Percentiles rank a stretch among this genome's conserved stretches.
Evolutionary conservation across 768 basidiomycete genomes (phyloP).

Genomic region (Hypsizygus marmoreus): DNA sequence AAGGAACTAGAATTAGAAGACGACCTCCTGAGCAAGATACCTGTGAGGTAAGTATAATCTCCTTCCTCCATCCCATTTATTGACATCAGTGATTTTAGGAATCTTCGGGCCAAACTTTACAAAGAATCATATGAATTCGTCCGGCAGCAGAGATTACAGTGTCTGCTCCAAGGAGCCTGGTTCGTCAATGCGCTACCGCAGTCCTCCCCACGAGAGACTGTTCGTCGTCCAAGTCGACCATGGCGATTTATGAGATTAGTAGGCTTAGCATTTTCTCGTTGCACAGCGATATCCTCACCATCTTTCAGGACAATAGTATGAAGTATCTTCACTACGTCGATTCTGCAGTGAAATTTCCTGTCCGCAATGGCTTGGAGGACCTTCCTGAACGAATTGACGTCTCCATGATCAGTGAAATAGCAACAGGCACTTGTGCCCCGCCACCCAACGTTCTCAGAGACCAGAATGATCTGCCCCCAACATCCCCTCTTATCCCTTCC

Average conservation of each 20-base stretch:
- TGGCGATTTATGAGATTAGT: slow-evolving; percentile 92
- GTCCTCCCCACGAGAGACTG: slow-evolving; percentile 49
- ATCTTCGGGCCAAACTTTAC: slow-evolving; percentile 81
- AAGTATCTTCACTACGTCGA: slow-evolving; percentile 88
- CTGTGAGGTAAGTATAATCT: slow-evolving; percentile 65
- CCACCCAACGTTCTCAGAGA: slow-evolving; percentile 67
- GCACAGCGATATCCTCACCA: slow-evolving; percentile 5
- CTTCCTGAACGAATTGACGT: slow-evolving; percentile 87
- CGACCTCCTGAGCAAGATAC: slow-evolving; percentile 81
- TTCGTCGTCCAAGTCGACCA: slow-evolving; percentile 59
- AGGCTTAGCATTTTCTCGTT: slow-evolving; percentile 18
- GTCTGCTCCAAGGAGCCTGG: slow-evolving; percentile 89
- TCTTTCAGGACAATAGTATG: slow-evolving; percentile 67
- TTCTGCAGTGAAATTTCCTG: slow-evolving; percentile 74
- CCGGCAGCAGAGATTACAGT: slow-evolving; percentile 84
- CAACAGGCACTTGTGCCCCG: slow-evolving; percentile 70
- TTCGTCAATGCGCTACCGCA: slow-evolving; percentile 79
- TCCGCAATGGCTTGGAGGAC: slow-evolving; percentile 83
- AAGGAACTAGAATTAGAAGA: slow-evolving; percentile 88
- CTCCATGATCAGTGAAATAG: slow-evolving; percentile 75
- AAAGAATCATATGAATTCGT: slow-evolving; percentile 92
- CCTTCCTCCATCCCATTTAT: slow-evolving; percentile 1
- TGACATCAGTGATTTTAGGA: slow-evolving; percentile 44
- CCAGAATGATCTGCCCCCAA: slow-evolving; percentile 57
- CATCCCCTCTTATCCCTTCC: slow-evolving; percentile 55